These are phyloP conservation scores for Arctium minus DNA, from an alignment of 129 eudicot genomes.

Conservation along the genomic window DNA sequence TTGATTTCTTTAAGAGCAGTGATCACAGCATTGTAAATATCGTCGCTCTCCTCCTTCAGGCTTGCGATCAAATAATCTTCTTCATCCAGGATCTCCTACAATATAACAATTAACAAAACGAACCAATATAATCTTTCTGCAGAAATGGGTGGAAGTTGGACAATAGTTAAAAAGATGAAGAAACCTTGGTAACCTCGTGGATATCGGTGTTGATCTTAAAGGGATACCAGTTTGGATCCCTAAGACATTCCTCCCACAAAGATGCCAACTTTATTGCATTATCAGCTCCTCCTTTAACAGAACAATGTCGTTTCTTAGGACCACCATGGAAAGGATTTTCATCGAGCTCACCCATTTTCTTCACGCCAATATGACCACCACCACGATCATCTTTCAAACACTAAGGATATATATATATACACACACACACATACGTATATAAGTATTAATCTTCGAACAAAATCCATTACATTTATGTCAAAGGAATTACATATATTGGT, in stretches of 20 bases:
- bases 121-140: neutral
- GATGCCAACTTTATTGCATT: slow-evolving; percentile 40
- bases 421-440: no score
- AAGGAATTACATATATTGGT: no score
- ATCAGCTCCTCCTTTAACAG: neutral
- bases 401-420: slow-evolving; percentile 16
- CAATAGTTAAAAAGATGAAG: neutral
- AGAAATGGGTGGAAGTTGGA: neutral
- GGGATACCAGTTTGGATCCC: slow-evolving; percentile 89
- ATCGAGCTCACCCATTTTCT: slow-evolving; percentile 75
- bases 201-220: slow-evolving; percentile 44
- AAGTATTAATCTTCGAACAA: no score
- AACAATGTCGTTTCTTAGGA: slow-evolving; percentile 30
- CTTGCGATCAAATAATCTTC: slow-evolving; percentile 16
- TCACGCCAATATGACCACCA: slow-evolving; percentile 43
- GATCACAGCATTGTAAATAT: slow-evolving; percentile 11
- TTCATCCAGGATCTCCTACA: slow-evolving; percentile 27
- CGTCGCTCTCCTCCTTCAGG: slow-evolving; percentile 2
- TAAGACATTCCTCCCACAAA: slow-evolving; percentile 45
- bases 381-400: slow-evolving; percentile 29
- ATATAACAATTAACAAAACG: no score
- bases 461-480: no score
- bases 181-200: neutral
- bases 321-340: slow-evolving; percentile 36
- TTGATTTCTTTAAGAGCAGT: slow-evolving; percentile 13